A percentile compares a stretch with the other conserved stretches of the same genome.
These are phyloP conservation scores for Colletotrichum kahawae DNA, from an alignment of 2,329 filamentous ascomycete species.

Conservation along the genomic window DNA sequence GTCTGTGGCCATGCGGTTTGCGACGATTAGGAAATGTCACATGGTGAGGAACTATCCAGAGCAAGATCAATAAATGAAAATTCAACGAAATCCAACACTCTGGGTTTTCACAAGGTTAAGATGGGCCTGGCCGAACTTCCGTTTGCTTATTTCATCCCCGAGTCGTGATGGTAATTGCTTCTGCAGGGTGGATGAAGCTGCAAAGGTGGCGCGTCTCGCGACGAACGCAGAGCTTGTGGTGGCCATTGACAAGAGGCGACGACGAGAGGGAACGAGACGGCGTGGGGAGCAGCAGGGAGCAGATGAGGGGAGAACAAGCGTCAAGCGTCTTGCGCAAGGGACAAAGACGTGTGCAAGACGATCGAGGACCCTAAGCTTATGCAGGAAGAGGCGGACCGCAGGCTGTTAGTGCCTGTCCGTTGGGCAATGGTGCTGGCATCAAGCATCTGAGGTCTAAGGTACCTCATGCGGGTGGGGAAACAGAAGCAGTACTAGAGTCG, in stretches of 20 bases:
- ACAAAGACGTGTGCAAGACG: background rate
- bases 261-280: background rate
- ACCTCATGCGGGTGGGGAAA: background rate
- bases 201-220: background rate
- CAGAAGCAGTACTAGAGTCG: background rate
- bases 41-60: background rate
- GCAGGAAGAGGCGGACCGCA: constrained; percentile 17
- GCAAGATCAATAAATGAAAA: background rate
- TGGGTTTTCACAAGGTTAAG: background rate
- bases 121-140: background rate
- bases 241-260: background rate
- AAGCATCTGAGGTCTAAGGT: constrained; percentile 10
- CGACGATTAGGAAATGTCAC: background rate
- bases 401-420: constrained; percentile 6
- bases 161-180: background rate
- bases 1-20: background rate
- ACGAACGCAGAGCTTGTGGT: constrained; percentile 1
- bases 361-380: constrained; percentile 11
- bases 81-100: background rate
- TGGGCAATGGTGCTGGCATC: background rate
- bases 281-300: background rate
- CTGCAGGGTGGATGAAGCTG: background rate
- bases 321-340: background rate
- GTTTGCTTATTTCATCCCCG: background rate
- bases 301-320: background rate